These are phyloP conservation scores for Tinospora cordifolia DNA, from an alignment of 164 flowering plant genomes.

Conservation along the genomic window DNA sequence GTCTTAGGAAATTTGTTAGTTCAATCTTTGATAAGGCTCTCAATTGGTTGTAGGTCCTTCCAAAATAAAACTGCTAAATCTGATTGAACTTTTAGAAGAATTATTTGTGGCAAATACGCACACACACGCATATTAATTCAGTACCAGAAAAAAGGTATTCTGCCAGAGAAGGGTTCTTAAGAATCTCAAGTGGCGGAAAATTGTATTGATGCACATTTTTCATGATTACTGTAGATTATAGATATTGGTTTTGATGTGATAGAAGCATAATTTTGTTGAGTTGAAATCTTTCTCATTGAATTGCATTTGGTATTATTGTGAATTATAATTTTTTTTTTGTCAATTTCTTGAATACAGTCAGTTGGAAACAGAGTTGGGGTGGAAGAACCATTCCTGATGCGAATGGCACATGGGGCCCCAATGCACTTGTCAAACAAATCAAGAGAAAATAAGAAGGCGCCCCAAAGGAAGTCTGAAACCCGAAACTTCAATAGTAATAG, in stretches of 20 bases:
- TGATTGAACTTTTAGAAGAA: too few species aligned
- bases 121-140: too few species aligned
- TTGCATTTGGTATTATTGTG: constrained; percentile 4
- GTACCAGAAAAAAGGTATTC: too few species aligned
- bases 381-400: constrained; percentile 87
- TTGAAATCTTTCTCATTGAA: neutral
- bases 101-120: too few species aligned
- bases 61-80: too few species aligned
- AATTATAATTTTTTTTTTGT: neutral
- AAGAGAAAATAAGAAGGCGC: constrained; percentile 34
- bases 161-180: too few species aligned
- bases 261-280: neutral
- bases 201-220: too few species aligned
- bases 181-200: too few species aligned
- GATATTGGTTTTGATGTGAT: neutral
- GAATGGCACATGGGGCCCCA: constrained; percentile 98
- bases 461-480: constrained; percentile 27
- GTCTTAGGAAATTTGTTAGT: too few species aligned
- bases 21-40: too few species aligned
- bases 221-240: too few species aligned
- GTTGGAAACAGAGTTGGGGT: constrained; percentile 96
- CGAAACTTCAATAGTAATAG: constrained; percentile 21
- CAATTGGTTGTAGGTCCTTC: too few species aligned
- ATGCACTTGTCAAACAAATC: constrained; percentile 32
- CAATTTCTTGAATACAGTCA: constrained; percentile 44